A percentile compares a stretch with the other conserved stretches of the same genome.
phyloP scores from a whole-genome alignment of 805 yeast species.

The Candida rishiriensis region DNA sequence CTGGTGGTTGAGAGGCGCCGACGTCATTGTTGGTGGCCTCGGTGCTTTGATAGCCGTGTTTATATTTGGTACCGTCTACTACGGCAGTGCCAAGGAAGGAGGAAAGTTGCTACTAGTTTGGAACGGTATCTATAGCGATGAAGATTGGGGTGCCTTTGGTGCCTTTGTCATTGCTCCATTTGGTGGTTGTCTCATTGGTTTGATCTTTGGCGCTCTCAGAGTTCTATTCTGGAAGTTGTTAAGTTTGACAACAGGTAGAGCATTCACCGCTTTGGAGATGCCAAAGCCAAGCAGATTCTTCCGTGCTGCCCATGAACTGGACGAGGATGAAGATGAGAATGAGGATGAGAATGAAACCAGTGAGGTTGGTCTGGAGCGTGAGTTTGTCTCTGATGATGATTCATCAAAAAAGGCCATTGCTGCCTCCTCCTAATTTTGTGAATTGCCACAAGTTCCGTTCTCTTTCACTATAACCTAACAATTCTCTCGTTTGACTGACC shows the following conservation, averaged over 20 bases:
- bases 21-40: slow-evolving; percentile 76
- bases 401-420: not conserved
- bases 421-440: too few relatives aligned
- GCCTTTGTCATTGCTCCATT: slow-evolving; percentile 90
- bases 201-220: slow-evolving; percentile 48
- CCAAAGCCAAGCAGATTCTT: slow-evolving; percentile 17
- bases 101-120: slow-evolving; percentile 68
- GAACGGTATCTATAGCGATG: slow-evolving; percentile 71
- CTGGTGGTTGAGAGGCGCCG: slow-evolving; percentile 73
- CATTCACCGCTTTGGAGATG: slow-evolving; percentile 43
- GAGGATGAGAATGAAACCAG: slow-evolving; percentile 1
- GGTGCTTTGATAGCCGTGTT: slow-evolving; percentile 80
- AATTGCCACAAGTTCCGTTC: too few relatives aligned
- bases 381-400: slow-evolving; percentile 7
- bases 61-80: slow-evolving; percentile 80
- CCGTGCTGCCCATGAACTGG: not conserved
- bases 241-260: slow-evolving; percentile 32
- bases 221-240: slow-evolving; percentile 29
- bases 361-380: slow-evolving; percentile 9
- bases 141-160: slow-evolving; percentile 93
- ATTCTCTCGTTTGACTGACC: too few relatives aligned
- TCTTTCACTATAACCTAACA: too few relatives aligned
- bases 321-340: slow-evolving; percentile 10
- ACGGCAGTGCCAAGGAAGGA: slow-evolving; percentile 67
- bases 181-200: slow-evolving; percentile 64